Evolutionary conservation across 2,329 filamentous ascomycete genomes (phyloP), one percentile per base, ranked within the genome.

Genomic region (Phialophora macrospora): DNA sequence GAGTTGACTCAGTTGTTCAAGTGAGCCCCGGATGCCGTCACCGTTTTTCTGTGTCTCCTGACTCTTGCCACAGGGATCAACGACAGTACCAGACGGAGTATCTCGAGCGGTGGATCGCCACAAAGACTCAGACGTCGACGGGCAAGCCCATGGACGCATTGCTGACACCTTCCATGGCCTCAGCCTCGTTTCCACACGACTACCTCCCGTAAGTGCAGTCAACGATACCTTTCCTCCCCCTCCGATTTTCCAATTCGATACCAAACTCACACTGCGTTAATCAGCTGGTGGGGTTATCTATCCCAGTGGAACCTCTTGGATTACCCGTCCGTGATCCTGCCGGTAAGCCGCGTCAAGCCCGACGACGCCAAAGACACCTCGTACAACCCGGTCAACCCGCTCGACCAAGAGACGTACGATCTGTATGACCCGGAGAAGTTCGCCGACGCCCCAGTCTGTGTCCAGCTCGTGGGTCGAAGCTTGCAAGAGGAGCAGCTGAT

Each of bases 91-190:
- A 87, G 70, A 83, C 83, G 62, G 75, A 78, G 17, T 89, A 88
- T 68, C 81, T 86, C 74, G 85, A 88, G 55, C 88, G 87, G 72
- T 88, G 85, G 86, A 87, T 87, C 65, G 81, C 78, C 11, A 87
- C 84, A 0, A 77, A 74, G 0, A 74, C 77, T 28, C 61, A 49
- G 26, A 67, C 64, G 0, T 81, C 80, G 30, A 84, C 76, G 2
- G 79, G 80, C 0, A 78, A 81, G 55, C 77, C 82, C 1, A 83
- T 88, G 0, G 87, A 89, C 70, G 80, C 75, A 8, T 65, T 82
- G 11, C 75, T 82, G 28, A 76, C 75, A 20, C 79, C 80, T 20
- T 51, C 52, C 6, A 57, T 58, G 61, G 61, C 61, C 3, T 63
- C 52, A 3, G 61, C 61, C 12, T 57, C 52, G n/a, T 63, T 57